Conservation (phyloP, 2,329 filamentous ascomycete species). For the Epichloe aotearoae region DNA sequence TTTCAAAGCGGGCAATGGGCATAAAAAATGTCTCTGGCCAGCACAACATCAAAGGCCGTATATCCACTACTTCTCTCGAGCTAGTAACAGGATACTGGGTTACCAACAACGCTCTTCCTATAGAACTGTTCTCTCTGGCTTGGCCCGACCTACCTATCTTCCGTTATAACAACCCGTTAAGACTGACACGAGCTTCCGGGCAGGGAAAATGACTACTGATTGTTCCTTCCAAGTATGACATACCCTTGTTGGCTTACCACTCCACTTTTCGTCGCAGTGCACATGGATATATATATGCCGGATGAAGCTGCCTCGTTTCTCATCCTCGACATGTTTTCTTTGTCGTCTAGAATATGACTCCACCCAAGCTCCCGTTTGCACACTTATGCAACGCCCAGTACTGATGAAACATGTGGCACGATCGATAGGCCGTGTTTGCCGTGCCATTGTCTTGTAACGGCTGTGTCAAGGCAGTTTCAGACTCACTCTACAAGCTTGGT, state of each 20-base stretch:
- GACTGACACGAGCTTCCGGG: not conserved
- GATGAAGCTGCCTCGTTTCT: not conserved
- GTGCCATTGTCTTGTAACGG: constrained; percentile 85
- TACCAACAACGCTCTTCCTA: constrained; percentile 14
- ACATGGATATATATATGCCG: not conserved
- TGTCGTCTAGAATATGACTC: not conserved
- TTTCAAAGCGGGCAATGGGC: constrained; percentile 20
- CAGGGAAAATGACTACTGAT: constrained; percentile 28
- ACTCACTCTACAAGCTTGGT: constrained; percentile 59
- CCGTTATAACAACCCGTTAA: not conserved
- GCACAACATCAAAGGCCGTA: constrained; percentile 13
- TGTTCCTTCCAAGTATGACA: constrained; percentile 32
- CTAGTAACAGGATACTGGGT: constrained; percentile 16
- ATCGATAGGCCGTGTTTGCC: constrained; percentile 71
- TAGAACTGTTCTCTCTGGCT: constrained; percentile 3
- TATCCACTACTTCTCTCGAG: constrained; percentile 16
- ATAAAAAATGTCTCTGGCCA: constrained; percentile 15
- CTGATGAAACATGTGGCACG: constrained; percentile 23
- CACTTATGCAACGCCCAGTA: not conserved
- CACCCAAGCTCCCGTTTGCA: constrained; percentile 7
- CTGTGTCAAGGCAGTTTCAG: constrained; percentile 78
- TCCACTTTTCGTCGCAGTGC: not conserved
- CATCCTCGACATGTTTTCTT: not conserved
- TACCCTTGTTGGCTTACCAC: not conserved
- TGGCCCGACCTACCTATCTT: not conserved